These are phyloP conservation scores for Globisporangium paddicum DNA, from an alignment of 352 stramenopile genomes.

Conservation along the genomic window DNA sequence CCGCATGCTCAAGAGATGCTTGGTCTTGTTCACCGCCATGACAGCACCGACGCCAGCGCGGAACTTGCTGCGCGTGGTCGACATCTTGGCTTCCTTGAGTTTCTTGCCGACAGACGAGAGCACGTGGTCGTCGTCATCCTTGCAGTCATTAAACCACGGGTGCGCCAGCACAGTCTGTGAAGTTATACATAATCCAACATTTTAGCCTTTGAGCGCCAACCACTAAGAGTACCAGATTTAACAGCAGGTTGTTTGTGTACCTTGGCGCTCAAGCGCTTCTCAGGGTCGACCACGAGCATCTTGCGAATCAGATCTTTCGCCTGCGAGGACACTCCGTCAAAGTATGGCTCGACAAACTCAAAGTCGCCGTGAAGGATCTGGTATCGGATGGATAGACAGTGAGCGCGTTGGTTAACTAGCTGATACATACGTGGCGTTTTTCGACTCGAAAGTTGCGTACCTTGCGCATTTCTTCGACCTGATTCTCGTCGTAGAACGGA, in stretches of 20 bases:
- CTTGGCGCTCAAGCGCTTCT: slow-evolving; percentile 64
- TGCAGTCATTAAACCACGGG: slow-evolving; percentile 70
- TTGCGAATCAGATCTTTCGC: slow-evolving; percentile 93
- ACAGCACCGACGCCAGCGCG: slow-evolving; percentile 61
- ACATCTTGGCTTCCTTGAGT: slow-evolving; percentile 52
- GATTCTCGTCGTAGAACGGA: slow-evolving; percentile 95
- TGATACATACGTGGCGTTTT: neutral
- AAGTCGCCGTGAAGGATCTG: slow-evolving; percentile 80
- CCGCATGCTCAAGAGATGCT: slow-evolving; percentile 45
- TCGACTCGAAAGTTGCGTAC: slow-evolving; percentile 13
- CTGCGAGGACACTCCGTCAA: slow-evolving; percentile 82
- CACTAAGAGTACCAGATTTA: neutral
- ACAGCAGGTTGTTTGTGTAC: neutral
- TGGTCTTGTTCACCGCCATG: slow-evolving; percentile 78
- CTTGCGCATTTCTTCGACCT: slow-evolving; percentile 80
- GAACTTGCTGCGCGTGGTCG: slow-evolving; percentile 65
- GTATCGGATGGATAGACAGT: neutral
- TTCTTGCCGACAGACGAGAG: slow-evolving; percentile 66
- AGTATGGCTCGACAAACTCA: slow-evolving; percentile 92
- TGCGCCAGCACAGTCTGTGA: slow-evolving; percentile 53
- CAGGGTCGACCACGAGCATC: slow-evolving; percentile 90
- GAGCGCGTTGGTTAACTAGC: neutral
- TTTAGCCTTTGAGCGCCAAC: neutral
- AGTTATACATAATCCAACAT: neutral
- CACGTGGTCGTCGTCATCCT: slow-evolving; percentile 50